These are phyloP conservation scores for Lactifluus subvellereus DNA, from an alignment of 768 basidiomycete species.

Conservation along the genomic window DNA sequence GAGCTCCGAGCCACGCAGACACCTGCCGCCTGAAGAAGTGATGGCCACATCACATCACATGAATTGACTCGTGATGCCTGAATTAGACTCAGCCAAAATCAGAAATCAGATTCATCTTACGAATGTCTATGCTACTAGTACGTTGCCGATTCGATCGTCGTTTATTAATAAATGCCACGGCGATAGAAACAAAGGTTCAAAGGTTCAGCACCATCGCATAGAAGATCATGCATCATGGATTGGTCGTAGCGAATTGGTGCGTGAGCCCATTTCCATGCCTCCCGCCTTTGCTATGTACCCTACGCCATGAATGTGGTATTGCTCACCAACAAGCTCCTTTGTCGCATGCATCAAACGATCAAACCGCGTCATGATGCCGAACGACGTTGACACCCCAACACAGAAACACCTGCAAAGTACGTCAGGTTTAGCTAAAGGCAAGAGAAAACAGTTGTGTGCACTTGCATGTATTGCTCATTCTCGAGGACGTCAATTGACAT, in stretches of 20 bases:
- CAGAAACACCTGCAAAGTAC: constrained; percentile 49
- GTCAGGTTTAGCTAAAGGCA: not conserved
- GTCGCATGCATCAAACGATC: constrained; percentile 75
- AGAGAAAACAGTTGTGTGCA: constrained; percentile 18
- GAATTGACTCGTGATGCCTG: too few relatives aligned
- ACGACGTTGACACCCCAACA: constrained; percentile 67
- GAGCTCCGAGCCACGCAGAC: too few relatives aligned
- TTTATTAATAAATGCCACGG: not conserved
- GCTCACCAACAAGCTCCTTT: constrained; percentile 84
- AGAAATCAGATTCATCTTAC: too few relatives aligned
- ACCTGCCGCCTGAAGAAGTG: too few relatives aligned
- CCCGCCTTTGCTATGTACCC: constrained; percentile 31
- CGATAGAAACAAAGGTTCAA: not conserved
- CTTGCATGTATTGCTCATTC: constrained; percentile 75
- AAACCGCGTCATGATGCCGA: constrained; percentile 61
- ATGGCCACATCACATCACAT: too few relatives aligned
- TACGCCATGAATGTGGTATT: constrained; percentile 76
- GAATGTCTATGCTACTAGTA: too few relatives aligned
- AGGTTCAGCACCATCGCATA: not conserved
- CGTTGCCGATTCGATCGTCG: not conserved
- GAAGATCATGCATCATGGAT: constrained; percentile 8
- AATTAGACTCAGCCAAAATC: not conserved
- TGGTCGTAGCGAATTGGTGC: constrained; percentile 28
- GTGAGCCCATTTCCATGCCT: constrained; percentile 32
- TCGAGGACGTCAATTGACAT: constrained; percentile 69